Conservation (phyloP, 176 grass and related monocot genomes). For the Thalia dealbata region DNA sequence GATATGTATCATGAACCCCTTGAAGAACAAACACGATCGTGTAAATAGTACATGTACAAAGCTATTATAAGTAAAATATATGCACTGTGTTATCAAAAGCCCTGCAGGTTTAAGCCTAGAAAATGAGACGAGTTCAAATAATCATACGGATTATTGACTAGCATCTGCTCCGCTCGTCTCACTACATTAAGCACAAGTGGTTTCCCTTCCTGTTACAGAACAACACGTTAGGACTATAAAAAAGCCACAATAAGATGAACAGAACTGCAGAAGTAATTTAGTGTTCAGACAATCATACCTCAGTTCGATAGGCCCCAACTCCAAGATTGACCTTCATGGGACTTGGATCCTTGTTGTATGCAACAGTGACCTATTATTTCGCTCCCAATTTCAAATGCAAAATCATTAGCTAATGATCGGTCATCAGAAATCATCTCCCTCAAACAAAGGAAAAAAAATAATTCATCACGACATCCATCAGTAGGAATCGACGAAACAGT, state of each 20-base stretch:
- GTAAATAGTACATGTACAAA: not conserved
- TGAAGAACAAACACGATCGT: not conserved
- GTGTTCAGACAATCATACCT: conserved; percentile 35
- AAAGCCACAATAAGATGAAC: not conserved
- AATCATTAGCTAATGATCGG: conserved; percentile 1
- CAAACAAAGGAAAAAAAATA: not conserved
- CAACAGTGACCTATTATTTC: conserved; percentile 62
- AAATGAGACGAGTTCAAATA: not conserved
- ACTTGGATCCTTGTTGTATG: conserved; percentile 96
- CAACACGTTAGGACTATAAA: conserved; percentile 6
- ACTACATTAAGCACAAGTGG: conserved; percentile 94
- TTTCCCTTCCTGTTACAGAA: conserved; percentile 70
- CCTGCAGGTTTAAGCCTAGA: no score
- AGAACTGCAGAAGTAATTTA: not conserved
- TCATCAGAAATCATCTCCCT: not conserved
- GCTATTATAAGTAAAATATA: not conserved
- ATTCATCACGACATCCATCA: no score
- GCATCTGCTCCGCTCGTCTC: conserved; percentile 54
- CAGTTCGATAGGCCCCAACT: conserved; percentile 92
- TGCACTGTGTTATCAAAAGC: no score
- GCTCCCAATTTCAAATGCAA: not conserved
- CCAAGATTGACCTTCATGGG: conserved; percentile 88
- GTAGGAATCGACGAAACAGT: no score
- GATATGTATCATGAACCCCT: no score
- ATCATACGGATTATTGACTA: conserved; percentile 71